Conservation (phyloP, 2,329 filamentous ascomycete species). For the Phaeomoniella chlamydospora region DNA sequence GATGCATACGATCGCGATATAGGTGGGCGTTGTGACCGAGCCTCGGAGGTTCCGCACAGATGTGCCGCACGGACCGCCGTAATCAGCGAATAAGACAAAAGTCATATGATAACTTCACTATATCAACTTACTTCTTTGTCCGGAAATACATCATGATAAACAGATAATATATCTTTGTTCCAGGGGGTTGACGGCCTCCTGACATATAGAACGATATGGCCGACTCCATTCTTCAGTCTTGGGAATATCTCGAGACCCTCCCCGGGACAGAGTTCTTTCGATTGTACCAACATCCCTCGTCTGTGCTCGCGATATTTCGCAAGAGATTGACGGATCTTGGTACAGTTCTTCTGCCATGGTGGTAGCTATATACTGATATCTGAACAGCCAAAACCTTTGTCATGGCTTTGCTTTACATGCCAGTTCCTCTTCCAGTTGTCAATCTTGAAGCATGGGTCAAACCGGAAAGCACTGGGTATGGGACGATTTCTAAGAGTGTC, state of each 20-base stretch:
- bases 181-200: constrained; percentile 4
- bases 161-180: constrained; percentile 7
- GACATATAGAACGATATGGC: constrained; percentile 27
- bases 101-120: no score
- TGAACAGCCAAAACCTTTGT: constrained; percentile 76
- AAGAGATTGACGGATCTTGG: constrained; percentile 91
- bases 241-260: constrained; percentile 87
- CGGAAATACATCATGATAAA: constrained; percentile 4
- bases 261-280: constrained; percentile 79
- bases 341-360: constrained; percentile 24
- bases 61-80: no score
- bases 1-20: neutral
- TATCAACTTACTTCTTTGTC: no score
- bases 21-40: no score
- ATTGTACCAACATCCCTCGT: constrained; percentile 91
- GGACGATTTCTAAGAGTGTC: constrained; percentile 1
- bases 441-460: constrained; percentile 81
- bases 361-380: constrained; percentile 7
- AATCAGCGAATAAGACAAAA: no score
- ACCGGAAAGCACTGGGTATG: constrained; percentile 44
- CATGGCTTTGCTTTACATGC: constrained; percentile 88
- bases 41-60: no score
- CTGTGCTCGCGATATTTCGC: constrained; percentile 85
- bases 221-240: constrained; percentile 44
- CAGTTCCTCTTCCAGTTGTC: constrained; percentile 59